Percentiles rank a stretch among this genome's conserved stretches.
phyloP scores from a whole-genome alignment of 2,329 filamentous ascomycete genomes.

The Penicillium sp. region DNA sequence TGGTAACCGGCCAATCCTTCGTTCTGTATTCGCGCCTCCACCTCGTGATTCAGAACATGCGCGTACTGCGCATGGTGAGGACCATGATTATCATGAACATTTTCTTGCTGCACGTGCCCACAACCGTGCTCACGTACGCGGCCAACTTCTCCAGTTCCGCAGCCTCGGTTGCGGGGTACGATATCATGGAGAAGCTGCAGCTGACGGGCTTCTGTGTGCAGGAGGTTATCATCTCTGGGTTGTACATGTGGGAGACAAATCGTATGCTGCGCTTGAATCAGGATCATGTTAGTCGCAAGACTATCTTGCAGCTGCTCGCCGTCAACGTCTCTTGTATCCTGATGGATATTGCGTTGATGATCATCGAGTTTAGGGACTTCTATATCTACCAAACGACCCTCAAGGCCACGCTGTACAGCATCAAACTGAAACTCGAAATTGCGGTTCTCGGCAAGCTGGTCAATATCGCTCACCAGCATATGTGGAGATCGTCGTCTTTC shows the following conservation, averaged over 20 bases:
- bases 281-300: constrained; percentile 25
- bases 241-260: constrained; percentile 53
- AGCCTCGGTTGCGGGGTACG: constrained; percentile 19
- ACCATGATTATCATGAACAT: constrained; percentile 57
- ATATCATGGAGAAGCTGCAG: constrained; percentile 37
- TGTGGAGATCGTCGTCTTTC: constrained; percentile 16
- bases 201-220: constrained; percentile 42
- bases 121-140: constrained; percentile 52
- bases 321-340: constrained; percentile 47
- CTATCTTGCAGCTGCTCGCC: constrained; percentile 55
- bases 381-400: constrained; percentile 39
- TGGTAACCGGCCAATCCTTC: constrained; percentile 59
- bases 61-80: constrained; percentile 47
- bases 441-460: constrained; percentile 50
- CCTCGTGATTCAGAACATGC: constrained; percentile 50
- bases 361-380: constrained; percentile 39
- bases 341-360: constrained; percentile 45
- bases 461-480: constrained; percentile 27
- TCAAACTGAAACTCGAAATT: constrained; percentile 52
- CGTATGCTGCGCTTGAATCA: constrained; percentile 30
- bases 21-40: constrained; percentile 61
- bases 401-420: constrained; percentile 34
- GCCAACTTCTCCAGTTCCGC: constrained; percentile 19
- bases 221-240: constrained; percentile 43
- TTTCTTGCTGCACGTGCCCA: constrained; percentile 51